These are phyloP conservation scores for Cymodocea nodosa DNA, from an alignment of 116 monocot species.

Conservation along the genomic window DNA sequence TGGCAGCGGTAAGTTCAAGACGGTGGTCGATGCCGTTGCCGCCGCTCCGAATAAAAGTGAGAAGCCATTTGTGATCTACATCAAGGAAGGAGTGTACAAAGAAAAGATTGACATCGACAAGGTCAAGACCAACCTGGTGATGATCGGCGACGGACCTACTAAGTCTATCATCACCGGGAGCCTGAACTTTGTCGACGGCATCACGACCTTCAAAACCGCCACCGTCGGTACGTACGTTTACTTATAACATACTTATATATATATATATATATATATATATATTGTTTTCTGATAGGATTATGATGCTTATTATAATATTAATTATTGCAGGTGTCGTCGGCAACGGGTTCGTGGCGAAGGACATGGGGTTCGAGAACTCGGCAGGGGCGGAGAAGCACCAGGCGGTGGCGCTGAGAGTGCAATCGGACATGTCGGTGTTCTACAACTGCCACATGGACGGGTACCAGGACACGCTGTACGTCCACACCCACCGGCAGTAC, in stretches of 20 bases:
- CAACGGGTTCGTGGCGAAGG: constrained; percentile 5
- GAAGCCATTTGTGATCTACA: constrained; percentile 11
- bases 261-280: too few species aligned
- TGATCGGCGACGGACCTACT: constrained; percentile 28
- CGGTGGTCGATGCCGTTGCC: constrained; percentile 14
- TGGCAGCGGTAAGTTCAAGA: constrained; percentile 16
- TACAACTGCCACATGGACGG: constrained; percentile 8
- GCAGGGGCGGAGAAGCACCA: constrained; percentile 73
- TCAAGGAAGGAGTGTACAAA: constrained; percentile 12
- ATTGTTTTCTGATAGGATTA: too few species aligned
- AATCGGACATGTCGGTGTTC: constrained; percentile 19
- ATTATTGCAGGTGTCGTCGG: constrained; percentile 6
- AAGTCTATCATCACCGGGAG: constrained; percentile 22
- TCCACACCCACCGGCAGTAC: constrained; percentile 15
- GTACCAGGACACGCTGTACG: constrained; percentile 19
- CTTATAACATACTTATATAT: neutral
- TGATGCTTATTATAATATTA: too few species aligned
- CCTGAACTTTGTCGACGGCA: constrained; percentile 15
- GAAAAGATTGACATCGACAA: constrained; percentile 23
- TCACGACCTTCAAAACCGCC: constrained; percentile 25
- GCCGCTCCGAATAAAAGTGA: constrained; percentile 4
- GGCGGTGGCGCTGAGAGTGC: constrained; percentile 53
- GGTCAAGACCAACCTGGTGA: constrained; percentile 20
- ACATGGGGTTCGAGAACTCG: constrained; percentile 32
- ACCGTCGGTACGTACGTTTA: constrained; percentile 15